Percentiles rank a stretch among this genome's conserved stretches.
phyloP scores from a whole-genome alignment of 306 rosid genomes.

The Hippophae tibetana region DNA sequence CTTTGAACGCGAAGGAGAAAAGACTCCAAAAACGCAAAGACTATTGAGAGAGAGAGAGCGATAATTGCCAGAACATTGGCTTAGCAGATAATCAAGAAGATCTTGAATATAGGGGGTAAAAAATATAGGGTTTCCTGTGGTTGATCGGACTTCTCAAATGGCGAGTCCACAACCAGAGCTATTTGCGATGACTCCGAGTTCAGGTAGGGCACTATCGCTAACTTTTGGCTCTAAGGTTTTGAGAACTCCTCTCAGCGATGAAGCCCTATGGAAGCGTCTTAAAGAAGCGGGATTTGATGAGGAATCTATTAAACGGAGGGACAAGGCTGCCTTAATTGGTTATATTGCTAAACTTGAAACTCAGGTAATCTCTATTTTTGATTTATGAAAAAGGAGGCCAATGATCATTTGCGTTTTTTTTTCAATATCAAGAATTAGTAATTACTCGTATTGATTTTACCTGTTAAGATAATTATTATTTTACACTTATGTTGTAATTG shows the following conservation, averaged over 20 bases:
- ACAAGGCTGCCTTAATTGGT: slow-evolving; percentile 82
- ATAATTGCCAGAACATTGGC: no score
- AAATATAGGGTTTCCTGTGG: slow-evolving; percentile 17
- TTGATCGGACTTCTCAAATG: slow-evolving; percentile 32
- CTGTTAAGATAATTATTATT: no score
- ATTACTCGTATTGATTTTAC: no score
- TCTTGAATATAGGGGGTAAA: no score
- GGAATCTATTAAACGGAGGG: slow-evolving; percentile 67
- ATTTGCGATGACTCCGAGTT: slow-evolving; percentile 19
- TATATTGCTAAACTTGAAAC: slow-evolving; percentile 90
- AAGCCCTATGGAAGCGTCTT: slow-evolving; percentile 81
- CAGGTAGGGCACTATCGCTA: slow-evolving; percentile 43
- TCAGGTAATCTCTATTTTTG: slow-evolving; percentile 29
- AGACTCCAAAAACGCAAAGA: no score
- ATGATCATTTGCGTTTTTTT: background rate
- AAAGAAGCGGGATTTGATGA: slow-evolving; percentile 79
- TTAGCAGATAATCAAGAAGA: no score
- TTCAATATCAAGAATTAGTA: background rate
- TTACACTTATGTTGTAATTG: no score
- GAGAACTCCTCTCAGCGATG: slow-evolving; percentile 62
- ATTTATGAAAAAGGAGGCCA: background rate
- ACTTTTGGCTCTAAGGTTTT: slow-evolving; percentile 83
- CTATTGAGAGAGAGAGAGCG: background rate
- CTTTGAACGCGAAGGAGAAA: no score
- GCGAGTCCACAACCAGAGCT: slow-evolving; percentile 49